Base-by-base conservation (phyloP, 2,329 filamentous ascomycete genomes). In the Penicillium freii region DNA sequence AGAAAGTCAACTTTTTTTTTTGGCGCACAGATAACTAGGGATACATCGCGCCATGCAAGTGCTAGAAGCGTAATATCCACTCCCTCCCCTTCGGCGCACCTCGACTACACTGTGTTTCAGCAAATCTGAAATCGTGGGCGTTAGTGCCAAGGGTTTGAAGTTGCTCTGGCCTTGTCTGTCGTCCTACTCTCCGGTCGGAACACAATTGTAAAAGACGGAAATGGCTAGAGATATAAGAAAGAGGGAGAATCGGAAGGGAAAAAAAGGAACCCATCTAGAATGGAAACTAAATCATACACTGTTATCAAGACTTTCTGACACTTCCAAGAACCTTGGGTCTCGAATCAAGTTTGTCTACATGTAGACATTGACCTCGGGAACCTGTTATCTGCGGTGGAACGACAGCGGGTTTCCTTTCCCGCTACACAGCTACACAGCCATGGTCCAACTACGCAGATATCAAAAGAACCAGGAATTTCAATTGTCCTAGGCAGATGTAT, bases 1-100 rank as follows among this genome's bases (percentile, higher is more conserved):
- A 39, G 10, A 46, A 25, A 44, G 3, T 40, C 44, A 5, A 8
- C 25, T 11, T 42, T 34, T 33, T 34, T 34, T 15, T 42, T 21
- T 31, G 21, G n/a, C 17, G 47, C 48, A 56, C 49, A 29, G 54
- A 21, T 56, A 56, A 52, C 53, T 55, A 56, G 54, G 54, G 54
- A 56, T 56, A 46, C 36, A 52, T 46, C 46, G n/a, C 42, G 23
- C 51, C 44, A 56, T 56, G 49, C 54, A 56, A 56, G 54, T 47
- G 54, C 49, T 53, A 36, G 49, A 56, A 53, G 54, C 19, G 39
- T 53, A 53, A 46, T 40, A 38, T 36, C 54, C 49, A 56, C 54
- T n/a, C 29, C 31, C 31, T 25, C 29, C 7, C 31, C 23, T 51
- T 44, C 17, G n/a, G n/a, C 7, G 21, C 40, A 25, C 17, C 23